These are phyloP conservation scores for Neurospora cerealis DNA, from an alignment of 495 filamentous ascomycete genomes.

Conservation along the genomic window DNA sequence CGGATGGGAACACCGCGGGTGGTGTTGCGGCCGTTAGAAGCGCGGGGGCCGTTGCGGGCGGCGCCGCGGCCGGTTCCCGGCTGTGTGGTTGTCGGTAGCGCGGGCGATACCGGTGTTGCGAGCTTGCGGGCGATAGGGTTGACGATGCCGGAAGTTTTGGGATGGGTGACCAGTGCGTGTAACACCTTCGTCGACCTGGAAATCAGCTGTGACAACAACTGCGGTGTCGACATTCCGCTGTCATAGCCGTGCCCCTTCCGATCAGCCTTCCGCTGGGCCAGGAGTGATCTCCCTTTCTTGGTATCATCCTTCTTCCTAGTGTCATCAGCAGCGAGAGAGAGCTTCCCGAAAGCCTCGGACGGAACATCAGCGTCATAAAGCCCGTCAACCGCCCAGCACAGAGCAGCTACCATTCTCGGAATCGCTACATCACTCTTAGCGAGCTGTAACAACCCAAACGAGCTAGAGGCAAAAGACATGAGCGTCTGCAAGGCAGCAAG, in stretches of 20 bases:
- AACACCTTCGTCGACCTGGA: constrained; percentile 23
- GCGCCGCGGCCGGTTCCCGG: not conserved
- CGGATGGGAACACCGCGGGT: not conserved
- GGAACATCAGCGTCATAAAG: constrained; percentile 33
- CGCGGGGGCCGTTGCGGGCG: not conserved
- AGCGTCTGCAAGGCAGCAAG: constrained; percentile 28
- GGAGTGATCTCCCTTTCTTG: not conserved
- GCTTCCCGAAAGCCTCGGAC: not conserved
- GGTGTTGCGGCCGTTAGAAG: not conserved
- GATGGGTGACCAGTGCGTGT: constrained; percentile 33
- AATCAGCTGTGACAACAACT: constrained; percentile 17
- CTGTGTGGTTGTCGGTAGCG: not conserved
- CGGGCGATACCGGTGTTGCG: not conserved
- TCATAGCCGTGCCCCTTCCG: not conserved
- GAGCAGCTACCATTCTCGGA: constrained; percentile 27
- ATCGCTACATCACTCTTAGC: constrained; percentile 29
- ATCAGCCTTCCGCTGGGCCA: not conserved
- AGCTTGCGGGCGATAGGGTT: constrained; percentile 29
- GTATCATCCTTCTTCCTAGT: not conserved
- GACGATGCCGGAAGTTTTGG: constrained; percentile 19
- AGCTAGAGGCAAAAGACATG: constrained; percentile 24
- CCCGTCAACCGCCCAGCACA: constrained; percentile 33
- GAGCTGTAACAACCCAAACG: constrained; percentile 29
- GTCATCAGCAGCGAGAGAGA: not conserved
- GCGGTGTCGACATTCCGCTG: not conserved